Evolutionary conservation across 1,139 yeast genomes (phyloP).

Genomic region (Torulaspora pretoriensis): DNA sequence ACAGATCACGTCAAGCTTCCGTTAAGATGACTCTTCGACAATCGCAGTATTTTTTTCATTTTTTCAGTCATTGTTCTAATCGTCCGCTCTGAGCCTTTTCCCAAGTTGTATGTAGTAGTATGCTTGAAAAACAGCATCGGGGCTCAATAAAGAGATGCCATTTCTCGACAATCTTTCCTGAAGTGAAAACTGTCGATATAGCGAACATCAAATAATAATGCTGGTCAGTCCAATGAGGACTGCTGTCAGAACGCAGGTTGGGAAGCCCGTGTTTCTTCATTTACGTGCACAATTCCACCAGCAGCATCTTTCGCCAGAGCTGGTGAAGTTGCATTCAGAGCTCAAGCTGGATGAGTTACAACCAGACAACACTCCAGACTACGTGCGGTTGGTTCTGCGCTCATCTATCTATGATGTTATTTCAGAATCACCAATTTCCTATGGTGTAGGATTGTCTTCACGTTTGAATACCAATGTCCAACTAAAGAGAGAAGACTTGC

Average conservation of each 20-base stretch:
- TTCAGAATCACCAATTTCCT: slow-evolving; percentile 79
- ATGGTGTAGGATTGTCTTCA: slow-evolving; percentile 71
- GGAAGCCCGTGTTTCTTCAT: slow-evolving; percentile 9
- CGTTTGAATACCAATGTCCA: slow-evolving; percentile 67
- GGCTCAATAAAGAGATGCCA: not conserved
- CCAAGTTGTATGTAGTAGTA: too few relatives aligned
- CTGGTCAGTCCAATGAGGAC: slow-evolving; percentile 8
- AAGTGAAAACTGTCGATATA: not conserved
- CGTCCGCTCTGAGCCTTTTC: too few relatives aligned
- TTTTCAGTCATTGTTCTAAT: too few relatives aligned
- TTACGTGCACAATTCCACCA: slow-evolving; percentile 19
- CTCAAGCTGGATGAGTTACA: slow-evolving; percentile 49
- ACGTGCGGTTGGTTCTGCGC: slow-evolving; percentile 80
- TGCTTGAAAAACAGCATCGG: not conserved
- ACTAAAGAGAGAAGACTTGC: slow-evolving; percentile 84
- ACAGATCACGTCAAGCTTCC: too few relatives aligned
- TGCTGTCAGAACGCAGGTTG: slow-evolving; percentile 3
- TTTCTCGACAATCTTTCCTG: not conserved
- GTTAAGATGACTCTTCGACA: too few relatives aligned
- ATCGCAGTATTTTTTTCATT: too few relatives aligned
- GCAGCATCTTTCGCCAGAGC: slow-evolving; percentile 21
- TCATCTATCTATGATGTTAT: slow-evolving; percentile 94
- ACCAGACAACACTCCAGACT: slow-evolving; percentile 78
- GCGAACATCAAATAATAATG: not conserved
- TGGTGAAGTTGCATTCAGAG: slow-evolving; percentile 31